Evolutionary conservation across 1,139 yeast species (phyloP).

Genomic region (Blastobotrys aristatus): DNA sequence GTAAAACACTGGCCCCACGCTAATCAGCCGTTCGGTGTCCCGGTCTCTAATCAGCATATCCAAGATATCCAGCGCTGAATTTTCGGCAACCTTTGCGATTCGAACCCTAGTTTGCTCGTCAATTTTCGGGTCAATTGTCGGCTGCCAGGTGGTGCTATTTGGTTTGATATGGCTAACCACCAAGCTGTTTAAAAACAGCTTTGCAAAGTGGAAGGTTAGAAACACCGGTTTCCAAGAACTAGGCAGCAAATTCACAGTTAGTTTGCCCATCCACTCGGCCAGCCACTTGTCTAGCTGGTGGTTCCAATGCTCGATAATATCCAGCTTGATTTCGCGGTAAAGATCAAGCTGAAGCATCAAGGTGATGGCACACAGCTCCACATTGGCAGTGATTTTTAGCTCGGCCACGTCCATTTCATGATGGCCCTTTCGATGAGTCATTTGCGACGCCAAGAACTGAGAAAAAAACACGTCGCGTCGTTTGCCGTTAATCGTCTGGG

Average conservation of each 20-base stretch:
- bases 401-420: constrained; percentile 22
- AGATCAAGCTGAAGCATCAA: constrained; percentile 25
- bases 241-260: constrained; percentile 23
- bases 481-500: constrained; percentile 14
- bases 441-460: constrained; percentile 14
- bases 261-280: constrained; percentile 26
- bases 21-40: constrained; percentile 24
- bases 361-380: constrained; percentile 26
- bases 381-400: constrained; percentile 26
- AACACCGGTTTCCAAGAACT: constrained; percentile 27
- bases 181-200: constrained; percentile 22
- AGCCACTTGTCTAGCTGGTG: constrained; percentile 27
- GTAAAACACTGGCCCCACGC: constrained; percentile 26
- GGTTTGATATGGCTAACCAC: constrained; percentile 13
- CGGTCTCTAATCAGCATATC: constrained; percentile 25
- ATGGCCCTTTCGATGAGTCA: constrained; percentile 17
- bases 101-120: constrained; percentile 11
- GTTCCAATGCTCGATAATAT: constrained; percentile 24
- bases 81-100: constrained; percentile 22
- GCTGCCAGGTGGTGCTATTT: constrained; percentile 1
- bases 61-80: constrained; percentile 24
- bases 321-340: constrained; percentile 16
- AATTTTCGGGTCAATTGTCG: constrained; percentile 9
- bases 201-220: constrained; percentile 27
- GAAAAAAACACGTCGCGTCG: constrained; percentile 16